Evolutionary conservation across 495 filamentous ascomycete genomes (phyloP).

Genomic region (Penicillium waksmanii): DNA sequence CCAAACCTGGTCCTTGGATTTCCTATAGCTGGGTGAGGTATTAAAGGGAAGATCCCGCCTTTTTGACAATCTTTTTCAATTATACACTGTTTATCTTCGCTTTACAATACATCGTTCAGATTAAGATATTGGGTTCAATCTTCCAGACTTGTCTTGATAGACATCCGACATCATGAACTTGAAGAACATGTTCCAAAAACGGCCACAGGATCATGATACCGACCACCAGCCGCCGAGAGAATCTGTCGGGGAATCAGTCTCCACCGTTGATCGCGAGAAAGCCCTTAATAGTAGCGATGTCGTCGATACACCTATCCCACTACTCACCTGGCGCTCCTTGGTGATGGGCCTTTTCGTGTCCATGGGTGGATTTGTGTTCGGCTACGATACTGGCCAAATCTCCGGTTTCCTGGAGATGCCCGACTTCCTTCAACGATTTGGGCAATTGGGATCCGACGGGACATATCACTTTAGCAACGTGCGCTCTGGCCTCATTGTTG

Average conservation of each 20-base stretch:
- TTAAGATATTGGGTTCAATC: background rate
- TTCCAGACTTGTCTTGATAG: background rate
- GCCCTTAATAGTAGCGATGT: constrained; percentile 13
- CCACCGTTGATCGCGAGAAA: constrained; percentile 31
- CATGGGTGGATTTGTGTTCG: constrained; percentile 67
- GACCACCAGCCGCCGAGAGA: constrained; percentile 16
- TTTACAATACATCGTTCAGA: background rate
- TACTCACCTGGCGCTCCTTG: constrained; percentile 43
- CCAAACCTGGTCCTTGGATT: constrained; percentile 1
- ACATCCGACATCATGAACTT: constrained; percentile 17
- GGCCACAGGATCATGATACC: constrained; percentile 19
- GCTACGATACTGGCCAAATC: constrained; percentile 49
- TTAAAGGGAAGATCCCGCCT: background rate
- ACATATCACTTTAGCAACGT: constrained; percentile 48
- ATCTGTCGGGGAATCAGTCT: constrained; percentile 17
- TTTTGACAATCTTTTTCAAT: background rate
- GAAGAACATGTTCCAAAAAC: constrained; percentile 24
- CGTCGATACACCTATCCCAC: constrained; percentile 38
- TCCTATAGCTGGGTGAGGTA: background rate
- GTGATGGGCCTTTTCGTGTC: constrained; percentile 57
- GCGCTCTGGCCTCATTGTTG: constrained; percentile 54
- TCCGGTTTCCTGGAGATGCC: constrained; percentile 61
- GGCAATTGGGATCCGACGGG: constrained; percentile 21
- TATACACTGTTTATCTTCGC: background rate
- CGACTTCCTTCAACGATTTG: constrained; percentile 48